Evolutionary conservation across 2,329 filamentous ascomycete species (phyloP).

Genomic region (Didymella glomerata): DNA sequence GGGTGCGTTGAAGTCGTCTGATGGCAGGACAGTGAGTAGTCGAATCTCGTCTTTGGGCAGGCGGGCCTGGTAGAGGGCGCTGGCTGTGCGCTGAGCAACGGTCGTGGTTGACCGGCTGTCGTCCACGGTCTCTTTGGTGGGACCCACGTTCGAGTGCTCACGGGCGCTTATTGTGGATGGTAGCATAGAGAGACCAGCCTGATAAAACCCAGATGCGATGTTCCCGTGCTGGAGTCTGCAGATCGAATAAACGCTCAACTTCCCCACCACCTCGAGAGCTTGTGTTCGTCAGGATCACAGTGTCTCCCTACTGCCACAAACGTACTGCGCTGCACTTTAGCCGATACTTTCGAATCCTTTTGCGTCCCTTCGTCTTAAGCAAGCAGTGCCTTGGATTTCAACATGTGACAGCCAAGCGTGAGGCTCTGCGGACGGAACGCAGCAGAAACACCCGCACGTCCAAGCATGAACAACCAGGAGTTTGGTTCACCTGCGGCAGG

Average conservation of each 20-base stretch:
- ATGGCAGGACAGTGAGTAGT: slow-evolving; percentile 1
- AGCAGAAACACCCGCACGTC: slow-evolving; percentile 11
- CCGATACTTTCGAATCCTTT: too few relatives aligned
- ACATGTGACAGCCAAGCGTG: slow-evolving; percentile 11
- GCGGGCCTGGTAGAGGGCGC: neutral
- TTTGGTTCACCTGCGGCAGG: neutral
- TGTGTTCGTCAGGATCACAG: neutral
- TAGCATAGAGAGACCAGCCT: neutral
- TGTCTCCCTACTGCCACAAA: too few relatives aligned
- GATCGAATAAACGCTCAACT: neutral
- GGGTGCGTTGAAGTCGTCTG: neutral
- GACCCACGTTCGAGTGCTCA: neutral
- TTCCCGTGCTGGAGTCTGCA: neutral
- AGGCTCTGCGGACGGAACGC: slow-evolving; percentile 19
- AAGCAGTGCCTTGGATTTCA: neutral
- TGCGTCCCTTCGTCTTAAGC: too few relatives aligned
- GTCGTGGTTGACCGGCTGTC: too few relatives aligned
- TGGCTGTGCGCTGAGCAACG: too few relatives aligned
- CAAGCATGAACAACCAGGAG: neutral
- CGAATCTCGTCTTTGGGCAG: neutral
- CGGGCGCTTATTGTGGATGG: neutral
- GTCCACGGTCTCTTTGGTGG: too few relatives aligned
- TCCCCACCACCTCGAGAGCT: neutral
- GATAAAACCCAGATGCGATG: neutral
- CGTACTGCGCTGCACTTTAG: too few relatives aligned